phyloP scores from a whole-genome alignment of 305 asterid species.

The Fraxinus nigra region DNA sequence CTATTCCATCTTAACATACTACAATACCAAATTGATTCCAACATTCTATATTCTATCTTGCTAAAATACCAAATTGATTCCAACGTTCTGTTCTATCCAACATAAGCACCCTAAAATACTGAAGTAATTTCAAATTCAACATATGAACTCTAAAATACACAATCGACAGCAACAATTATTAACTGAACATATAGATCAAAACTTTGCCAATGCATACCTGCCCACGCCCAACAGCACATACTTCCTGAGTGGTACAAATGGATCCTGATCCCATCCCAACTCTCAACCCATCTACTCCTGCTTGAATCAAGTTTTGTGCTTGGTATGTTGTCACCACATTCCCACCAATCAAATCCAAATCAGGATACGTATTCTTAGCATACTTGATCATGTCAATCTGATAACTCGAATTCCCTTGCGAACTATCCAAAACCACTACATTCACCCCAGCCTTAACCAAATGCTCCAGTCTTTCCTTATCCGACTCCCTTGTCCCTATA shows the following conservation, averaged over 20 bases:
- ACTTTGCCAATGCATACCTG: constrained; percentile 48
- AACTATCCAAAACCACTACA: constrained; percentile 80
- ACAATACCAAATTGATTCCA: neutral
- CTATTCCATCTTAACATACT: neutral
- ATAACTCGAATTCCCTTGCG: constrained; percentile 84
- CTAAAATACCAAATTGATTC: neutral
- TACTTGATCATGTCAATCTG: constrained; percentile 89
- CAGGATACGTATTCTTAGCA: constrained; percentile 63
- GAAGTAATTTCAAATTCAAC: neutral
- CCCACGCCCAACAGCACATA: constrained; percentile 98
- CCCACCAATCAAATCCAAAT: constrained; percentile 85
- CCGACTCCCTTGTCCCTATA: constrained; percentile 82
- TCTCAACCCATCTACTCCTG: constrained; percentile 89
- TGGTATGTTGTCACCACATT: constrained; percentile 82
- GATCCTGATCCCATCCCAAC: constrained; percentile 99
- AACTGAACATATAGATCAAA: neutral
- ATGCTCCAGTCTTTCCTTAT: constrained; percentile 81
- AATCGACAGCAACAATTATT: neutral
- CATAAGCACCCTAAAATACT: neutral
- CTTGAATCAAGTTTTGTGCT: constrained; percentile 86
- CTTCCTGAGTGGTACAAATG: constrained; percentile 97
- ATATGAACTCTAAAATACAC: neutral
- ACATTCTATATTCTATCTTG: neutral
- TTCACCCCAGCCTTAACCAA: constrained; percentile 83
- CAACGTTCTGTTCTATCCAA: neutral